These are phyloP conservation scores for Citrullus amarus DNA, from an alignment of 306 rosid species.

Conservation along the genomic window DNA sequence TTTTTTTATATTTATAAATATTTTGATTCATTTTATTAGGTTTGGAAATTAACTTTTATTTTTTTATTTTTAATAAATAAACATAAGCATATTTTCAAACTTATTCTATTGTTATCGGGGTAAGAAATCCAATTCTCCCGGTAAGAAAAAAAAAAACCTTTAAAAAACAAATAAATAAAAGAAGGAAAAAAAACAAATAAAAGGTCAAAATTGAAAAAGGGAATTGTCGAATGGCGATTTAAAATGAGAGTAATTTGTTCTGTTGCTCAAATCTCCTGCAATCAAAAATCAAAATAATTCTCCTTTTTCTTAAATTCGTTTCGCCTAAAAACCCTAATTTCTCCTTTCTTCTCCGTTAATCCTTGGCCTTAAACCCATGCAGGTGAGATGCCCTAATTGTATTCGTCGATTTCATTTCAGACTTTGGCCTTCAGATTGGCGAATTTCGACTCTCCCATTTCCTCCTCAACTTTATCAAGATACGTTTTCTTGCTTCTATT, in stretches of 20 bases:
- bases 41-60: no score
- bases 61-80: no score
- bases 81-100: no score
- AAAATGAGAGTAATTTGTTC: background rate
- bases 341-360: slow-evolving; percentile 2
- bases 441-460: background rate
- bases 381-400: background rate
- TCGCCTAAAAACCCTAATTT: slow-evolving; percentile 3
- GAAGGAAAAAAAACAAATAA: background rate
- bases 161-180: no score
- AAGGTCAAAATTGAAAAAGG: background rate
- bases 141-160: background rate
- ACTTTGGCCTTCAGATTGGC: background rate
- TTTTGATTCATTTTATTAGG: no score
- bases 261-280: background rate
- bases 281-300: background rate
- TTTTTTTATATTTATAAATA: no score
- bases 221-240: background rate
- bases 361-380: slow-evolving; percentile 6
- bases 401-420: background rate
- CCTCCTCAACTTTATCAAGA: background rate
- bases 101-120: no score
- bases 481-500: slow-evolving; percentile 1
- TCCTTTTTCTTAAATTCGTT: background rate
- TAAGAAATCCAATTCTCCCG: no score